phyloP scores from a whole-genome alignment of 108 stramenopile genomes.

The Cyclotella choctawhatcheeana region DNA sequence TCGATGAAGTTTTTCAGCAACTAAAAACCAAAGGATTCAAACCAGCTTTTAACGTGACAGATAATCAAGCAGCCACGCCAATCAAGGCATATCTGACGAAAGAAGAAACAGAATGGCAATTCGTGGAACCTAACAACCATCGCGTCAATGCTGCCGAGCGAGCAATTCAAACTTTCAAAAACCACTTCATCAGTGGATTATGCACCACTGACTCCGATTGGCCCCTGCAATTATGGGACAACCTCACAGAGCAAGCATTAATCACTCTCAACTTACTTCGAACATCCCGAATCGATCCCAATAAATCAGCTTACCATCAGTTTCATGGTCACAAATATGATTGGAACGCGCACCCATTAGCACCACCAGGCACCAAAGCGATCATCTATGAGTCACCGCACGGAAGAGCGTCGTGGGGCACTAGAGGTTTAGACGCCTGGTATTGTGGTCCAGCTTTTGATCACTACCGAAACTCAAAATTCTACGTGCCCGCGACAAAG shows the following conservation, averaged over 20 bases:
- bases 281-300: constrained; percentile 19
- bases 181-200: constrained; percentile 26
- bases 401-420: constrained; percentile 14
- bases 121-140: constrained; percentile 19
- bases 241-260: not conserved
- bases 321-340: constrained; percentile 33
- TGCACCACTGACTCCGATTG: constrained; percentile 25
- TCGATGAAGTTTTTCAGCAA: not conserved
- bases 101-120: not conserved
- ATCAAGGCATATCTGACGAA: not conserved
- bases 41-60: not conserved
- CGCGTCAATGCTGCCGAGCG: constrained; percentile 36
- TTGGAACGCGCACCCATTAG: constrained; percentile 53
- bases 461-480: constrained; percentile 24
- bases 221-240: constrained; percentile 21
- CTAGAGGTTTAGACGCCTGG: constrained; percentile 26
- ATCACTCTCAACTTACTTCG: constrained; percentile 5
- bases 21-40: not conserved
- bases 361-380: constrained; percentile 46
- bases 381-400: constrained; percentile 24
- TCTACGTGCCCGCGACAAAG: constrained; percentile 26
- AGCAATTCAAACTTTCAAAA: constrained; percentile 46
- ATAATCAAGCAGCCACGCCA: not conserved
- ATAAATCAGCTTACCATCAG: constrained; percentile 19
- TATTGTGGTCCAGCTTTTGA: constrained; percentile 24